Base-by-base conservation (phyloP, 2,329 filamentous ascomycete genomes). In the Colletotrichum filicis region DNA sequence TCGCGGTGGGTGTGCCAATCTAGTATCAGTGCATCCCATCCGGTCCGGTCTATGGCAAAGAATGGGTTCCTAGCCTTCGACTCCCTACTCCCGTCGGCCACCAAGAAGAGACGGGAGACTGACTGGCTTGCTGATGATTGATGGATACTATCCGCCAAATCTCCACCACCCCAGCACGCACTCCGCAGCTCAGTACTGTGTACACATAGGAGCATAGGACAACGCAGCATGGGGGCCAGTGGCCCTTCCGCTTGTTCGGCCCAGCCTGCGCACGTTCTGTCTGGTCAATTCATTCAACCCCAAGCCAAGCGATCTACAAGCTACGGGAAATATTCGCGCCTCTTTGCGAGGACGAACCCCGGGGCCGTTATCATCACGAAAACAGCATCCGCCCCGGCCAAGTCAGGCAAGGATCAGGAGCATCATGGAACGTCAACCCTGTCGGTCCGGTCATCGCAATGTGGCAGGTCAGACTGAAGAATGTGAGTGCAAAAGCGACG, bases 381-480 rank as follows among this genome's bases (percentile, higher is more conserved):
- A 73, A 73, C 35, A 69, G 71, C 49, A 73, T 65, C 60, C 66
- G 66, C 60, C 28, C 66, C 71, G 71, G 66, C 71, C 71, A 73
- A 70, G 66, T 58, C 46, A 12, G 68, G 71, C 68, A 74, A 72
- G 71, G 71, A 74, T 72, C 58, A 68, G 63, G 22, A 58, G 26
- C 68, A 72, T 72, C 62, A 68, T 72, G 68, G 71, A 72, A 66
- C 68, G 24, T 72, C 63, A 72, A 74, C 71, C 71, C 71, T 74
- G 71, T 74, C 71, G 71, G 71, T 66, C 57, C 57, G 24, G 59
- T 53, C 68, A 63, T 74, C 71, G 71, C 62, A 74, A 74, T 74
- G 46, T 60, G 71, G 71, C 71, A 74, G 71, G 71, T 74, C 71
- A 66, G 66, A 73, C 66, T 73, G 71, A 69, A 69, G 60, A 69